These are phyloP conservation scores for Rhizopus delemar DNA, from an alignment of 371 early-diverging fungal genomes.

Conservation along the genomic window DNA sequence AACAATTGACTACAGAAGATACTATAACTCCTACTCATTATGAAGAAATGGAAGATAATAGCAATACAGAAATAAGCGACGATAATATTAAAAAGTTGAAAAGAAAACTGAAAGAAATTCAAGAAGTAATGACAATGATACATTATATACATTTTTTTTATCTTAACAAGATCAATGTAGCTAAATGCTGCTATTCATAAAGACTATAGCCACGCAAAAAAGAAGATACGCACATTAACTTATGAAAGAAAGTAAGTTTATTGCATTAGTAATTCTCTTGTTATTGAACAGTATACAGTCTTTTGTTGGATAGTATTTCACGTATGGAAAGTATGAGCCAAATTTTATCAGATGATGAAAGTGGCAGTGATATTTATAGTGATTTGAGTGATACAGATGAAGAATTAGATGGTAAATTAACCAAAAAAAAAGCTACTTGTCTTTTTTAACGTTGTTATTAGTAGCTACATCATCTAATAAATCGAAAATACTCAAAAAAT, in stretches of 20 bases:
- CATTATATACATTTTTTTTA: not conserved
- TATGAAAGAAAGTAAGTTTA: conserved; percentile 31
- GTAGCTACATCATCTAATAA: not conserved
- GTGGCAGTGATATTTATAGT: conserved; percentile 42
- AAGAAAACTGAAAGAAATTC: conserved; percentile 53
- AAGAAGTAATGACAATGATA: conserved; percentile 35
- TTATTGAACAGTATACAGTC: conserved; percentile 14
- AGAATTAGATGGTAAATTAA: conserved; percentile 29
- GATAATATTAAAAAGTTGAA: conserved; percentile 24
- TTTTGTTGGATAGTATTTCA: conserved; percentile 52
- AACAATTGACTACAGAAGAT: not conserved
- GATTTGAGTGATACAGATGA: conserved; percentile 27
- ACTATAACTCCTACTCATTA: not conserved
- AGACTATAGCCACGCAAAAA: conserved; percentile 29
- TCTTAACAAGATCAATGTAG: not conserved
- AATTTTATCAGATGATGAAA: conserved; percentile 30
- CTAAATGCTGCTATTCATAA: conserved; percentile 10
- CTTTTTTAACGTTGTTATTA: not conserved
- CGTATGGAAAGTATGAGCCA: conserved; percentile 22
- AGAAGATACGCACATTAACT: conserved; percentile 30
- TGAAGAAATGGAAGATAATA: not conserved
- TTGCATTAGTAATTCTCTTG: not conserved
- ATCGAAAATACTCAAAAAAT: conserved; percentile 10
- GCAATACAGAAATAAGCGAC: not conserved
- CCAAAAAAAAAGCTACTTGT: not conserved